phyloP scores from a whole-genome alignment of 176 grass and related monocot genomes.

The Dactylis glomerata region DNA sequence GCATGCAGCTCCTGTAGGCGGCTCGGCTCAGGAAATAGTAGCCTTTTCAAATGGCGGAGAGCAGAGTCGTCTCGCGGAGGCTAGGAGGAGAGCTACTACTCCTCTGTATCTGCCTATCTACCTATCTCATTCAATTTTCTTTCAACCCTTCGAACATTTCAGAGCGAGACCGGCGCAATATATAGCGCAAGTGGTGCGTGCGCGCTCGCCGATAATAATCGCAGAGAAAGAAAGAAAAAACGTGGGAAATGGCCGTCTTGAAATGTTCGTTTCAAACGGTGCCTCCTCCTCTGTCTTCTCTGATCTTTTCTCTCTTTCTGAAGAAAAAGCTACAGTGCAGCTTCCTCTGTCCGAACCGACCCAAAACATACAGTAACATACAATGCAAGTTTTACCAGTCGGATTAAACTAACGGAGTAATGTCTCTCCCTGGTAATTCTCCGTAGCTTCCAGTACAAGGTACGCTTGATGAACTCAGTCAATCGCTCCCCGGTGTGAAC shows the following conservation, averaged over 20 bases:
- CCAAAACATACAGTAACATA: too few relatives aligned
- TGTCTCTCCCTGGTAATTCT: background rate
- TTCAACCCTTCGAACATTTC: conserved; percentile 37
- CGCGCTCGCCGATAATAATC: background rate
- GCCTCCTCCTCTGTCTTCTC: background rate
- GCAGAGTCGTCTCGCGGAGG: background rate
- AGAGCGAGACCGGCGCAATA: conserved; percentile 8
- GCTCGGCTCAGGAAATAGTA: background rate
- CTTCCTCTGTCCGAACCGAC: too few relatives aligned
- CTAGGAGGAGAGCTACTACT: background rate
- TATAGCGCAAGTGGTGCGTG: conserved; percentile 17
- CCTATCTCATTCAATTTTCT: background rate
- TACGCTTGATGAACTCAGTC: background rate
- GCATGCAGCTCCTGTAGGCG: background rate
- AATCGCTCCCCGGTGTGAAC: background rate
- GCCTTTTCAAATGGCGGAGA: background rate
- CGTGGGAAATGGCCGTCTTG: conserved; percentile 31
- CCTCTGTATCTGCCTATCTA: background rate
- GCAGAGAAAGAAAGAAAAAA: background rate
- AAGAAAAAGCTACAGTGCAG: background rate
- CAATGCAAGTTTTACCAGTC: too few relatives aligned
- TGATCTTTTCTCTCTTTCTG: background rate
- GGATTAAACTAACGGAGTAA: too few relatives aligned
- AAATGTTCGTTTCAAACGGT: conserved; percentile 37
- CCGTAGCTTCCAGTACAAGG: background rate